phyloP scores from a whole-genome alignment of 768 basidiomycete species.

The Lactarius akahatsu region DNA sequence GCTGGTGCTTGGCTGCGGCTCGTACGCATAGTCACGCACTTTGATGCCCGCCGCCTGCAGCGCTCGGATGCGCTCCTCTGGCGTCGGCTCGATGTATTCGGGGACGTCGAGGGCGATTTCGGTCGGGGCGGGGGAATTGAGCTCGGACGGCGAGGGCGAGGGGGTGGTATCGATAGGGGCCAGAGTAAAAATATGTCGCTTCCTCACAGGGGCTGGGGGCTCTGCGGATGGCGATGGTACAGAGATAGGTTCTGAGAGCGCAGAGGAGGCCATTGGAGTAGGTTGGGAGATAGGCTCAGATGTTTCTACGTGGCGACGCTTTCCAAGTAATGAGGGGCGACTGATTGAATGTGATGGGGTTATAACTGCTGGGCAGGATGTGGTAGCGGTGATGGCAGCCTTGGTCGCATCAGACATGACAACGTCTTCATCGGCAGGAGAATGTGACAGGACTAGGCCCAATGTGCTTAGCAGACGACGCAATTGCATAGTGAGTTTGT shows the following conservation, averaged over 20 bases:
- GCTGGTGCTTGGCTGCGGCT: slow-evolving; percentile 16
- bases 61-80: slow-evolving; percentile 9
- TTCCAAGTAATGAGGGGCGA: background rate
- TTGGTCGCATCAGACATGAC: slow-evolving; percentile 8
- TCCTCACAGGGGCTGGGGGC: no score
- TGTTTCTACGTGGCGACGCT: slow-evolving; percentile 9
- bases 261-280: background rate
- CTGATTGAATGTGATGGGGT: no score
- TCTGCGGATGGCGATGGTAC: background rate
- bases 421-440: slow-evolving; percentile 4
- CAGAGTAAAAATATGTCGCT: no score
- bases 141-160: slow-evolving; percentile 1
- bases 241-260: no score
- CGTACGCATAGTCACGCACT: slow-evolving; percentile 37
- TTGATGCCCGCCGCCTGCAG: slow-evolving; percentile 34
- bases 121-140: slow-evolving; percentile 34
- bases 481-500: slow-evolving; percentile 4
- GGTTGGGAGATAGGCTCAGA: background rate
- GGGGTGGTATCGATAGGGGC: no score
- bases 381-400: background rate
- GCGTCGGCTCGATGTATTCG: slow-evolving; percentile 19
- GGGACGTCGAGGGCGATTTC: slow-evolving; percentile 31
- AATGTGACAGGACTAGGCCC: background rate
- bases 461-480: slow-evolving; percentile 14
- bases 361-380: background rate